Evolutionary conservation across 805 yeast species (phyloP), one percentile per base, ranked within the genome.

Genomic region (Spathaspora passalidarum): DNA sequence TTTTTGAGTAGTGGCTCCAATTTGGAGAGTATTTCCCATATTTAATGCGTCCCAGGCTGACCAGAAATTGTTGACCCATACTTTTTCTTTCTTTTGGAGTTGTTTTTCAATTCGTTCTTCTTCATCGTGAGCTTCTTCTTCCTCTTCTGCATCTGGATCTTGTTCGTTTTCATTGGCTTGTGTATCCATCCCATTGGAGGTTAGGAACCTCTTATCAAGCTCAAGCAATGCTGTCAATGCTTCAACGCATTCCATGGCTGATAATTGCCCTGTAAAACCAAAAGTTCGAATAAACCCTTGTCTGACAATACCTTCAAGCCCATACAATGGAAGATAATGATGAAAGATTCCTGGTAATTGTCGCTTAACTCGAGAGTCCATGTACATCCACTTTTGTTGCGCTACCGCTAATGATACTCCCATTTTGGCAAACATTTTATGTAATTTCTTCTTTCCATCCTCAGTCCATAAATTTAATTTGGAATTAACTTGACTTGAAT

Each of bases 241-340:
- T 59, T 94, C 97, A 3, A 88, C 96, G 59, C 86, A 89, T 62
- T 94, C 99, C 64, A 89, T 87, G 0, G 98, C 98, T 32, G 95
- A 82, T 13, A 92, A 72, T 11, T 86, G 80, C 1, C 97, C 97
- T 49, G 86, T 81, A 59, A 78, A 92, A 0, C 99, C 99, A 65
- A 79, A 90, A 5, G 87, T 81, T 49, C 96, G 76, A 6, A 89
- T 76, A 49, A 94, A 90, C 0, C 99, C 98, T 37, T 87, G 91
- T 50, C 91, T 74, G 0, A 87, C 80, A 22, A 94, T 74, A 34
- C 88, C 94, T 47, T 86, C 94, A 23, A 94, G 69, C 4, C 94
- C 96, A 60, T 86, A 90, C 45, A 79, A 69, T 1, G 84, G 86
- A 8, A 88, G 68, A 48, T 88, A 86, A 54, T 80, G 81, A 49